A percentile compares a stretch with the other conserved stretches of the same genome.
These are phyloP conservation scores for Orbilia javanica DNA, from an alignment of 2,329 filamentous ascomycete genomes.

Conservation along the genomic window DNA sequence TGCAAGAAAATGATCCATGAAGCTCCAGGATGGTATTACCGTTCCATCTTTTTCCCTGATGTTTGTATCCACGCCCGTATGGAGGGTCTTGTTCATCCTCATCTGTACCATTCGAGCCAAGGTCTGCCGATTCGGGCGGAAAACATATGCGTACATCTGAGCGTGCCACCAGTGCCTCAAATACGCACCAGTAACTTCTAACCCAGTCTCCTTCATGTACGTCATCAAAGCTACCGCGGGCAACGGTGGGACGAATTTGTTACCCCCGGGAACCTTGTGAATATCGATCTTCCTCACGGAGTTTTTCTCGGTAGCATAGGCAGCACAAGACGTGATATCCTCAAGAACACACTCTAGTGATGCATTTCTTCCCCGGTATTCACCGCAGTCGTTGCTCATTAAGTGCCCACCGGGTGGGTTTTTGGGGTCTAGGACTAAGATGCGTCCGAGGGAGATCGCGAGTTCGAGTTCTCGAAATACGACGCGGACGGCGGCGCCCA, in stretches of 20 bases:
- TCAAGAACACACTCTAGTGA: constrained; percentile 47
- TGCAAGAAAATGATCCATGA: background rate
- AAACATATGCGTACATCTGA: constrained; percentile 49
- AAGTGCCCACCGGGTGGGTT: constrained; percentile 40
- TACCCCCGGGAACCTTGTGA: background rate
- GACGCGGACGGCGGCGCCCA: constrained; percentile 43
- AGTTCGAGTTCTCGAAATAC: constrained; percentile 41
- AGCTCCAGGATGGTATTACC: background rate
- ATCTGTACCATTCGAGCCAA: constrained; percentile 47
- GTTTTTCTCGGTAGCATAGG: constrained; percentile 40
- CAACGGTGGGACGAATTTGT: constrained; percentile 34
- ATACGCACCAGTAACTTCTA: constrained; percentile 21
- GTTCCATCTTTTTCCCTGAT: constrained; percentile 12
- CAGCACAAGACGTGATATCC: constrained; percentile 41
- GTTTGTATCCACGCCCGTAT: constrained; percentile 14
- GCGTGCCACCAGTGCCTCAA: constrained; percentile 54
- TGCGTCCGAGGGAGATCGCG: constrained; percentile 36
- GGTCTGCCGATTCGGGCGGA: constrained; percentile 38
- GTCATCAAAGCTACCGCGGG: constrained; percentile 21
- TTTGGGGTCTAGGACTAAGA: constrained; percentile 33
- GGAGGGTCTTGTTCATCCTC: constrained; percentile 34
- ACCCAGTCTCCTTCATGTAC: constrained; percentile 40
- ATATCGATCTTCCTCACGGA: constrained; percentile 9
- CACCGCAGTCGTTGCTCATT: constrained; percentile 24
- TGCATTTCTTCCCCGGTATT: constrained; percentile 15